These are phyloP conservation scores for Podospora pseudocomata DNA, from an alignment of 495 filamentous ascomycete species.

Conservation along the genomic window DNA sequence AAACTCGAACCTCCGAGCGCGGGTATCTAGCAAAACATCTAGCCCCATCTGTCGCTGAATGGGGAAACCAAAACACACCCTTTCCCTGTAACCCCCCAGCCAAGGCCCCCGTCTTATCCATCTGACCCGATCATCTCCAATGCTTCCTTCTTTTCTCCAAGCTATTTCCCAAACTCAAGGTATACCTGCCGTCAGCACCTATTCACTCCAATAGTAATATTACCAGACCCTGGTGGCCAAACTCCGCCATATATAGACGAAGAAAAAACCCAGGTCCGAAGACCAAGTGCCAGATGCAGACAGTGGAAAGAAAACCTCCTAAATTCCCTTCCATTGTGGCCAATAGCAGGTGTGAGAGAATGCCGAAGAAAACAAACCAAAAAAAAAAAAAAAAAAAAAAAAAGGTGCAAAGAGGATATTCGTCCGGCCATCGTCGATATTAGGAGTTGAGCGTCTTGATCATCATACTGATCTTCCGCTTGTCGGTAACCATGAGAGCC, in stretches of 20 bases:
- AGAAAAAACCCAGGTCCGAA: not conserved
- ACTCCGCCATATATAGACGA: not conserved
- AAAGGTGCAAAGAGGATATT: too few relatives aligned
- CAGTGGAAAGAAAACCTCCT: not conserved
- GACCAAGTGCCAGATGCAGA: not conserved
- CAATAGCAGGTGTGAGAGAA: not conserved
- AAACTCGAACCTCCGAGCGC: not conserved
- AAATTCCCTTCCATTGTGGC: not conserved
- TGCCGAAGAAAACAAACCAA: not conserved
- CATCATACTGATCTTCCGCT: constrained; percentile 66
- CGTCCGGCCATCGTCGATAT: constrained; percentile 5
- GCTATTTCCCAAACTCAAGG: not conserved
- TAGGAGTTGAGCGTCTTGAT: constrained; percentile 51
- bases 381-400: not conserved
- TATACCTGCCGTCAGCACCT: not conserved
- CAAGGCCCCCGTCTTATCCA: not conserved
- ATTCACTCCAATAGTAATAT: not conserved
- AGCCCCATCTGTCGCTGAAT: not conserved
- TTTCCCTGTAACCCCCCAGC: not conserved
- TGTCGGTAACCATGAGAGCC: constrained; percentile 65
- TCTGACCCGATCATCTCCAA: not conserved
- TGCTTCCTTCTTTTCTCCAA: not conserved
- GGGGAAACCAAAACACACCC: not conserved
- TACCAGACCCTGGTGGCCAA: not conserved
- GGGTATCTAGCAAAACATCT: not conserved